These are phyloP conservation scores for Celoporthe dispersa DNA, from an alignment of 2,329 filamentous ascomycete genomes.

Conservation along the genomic window DNA sequence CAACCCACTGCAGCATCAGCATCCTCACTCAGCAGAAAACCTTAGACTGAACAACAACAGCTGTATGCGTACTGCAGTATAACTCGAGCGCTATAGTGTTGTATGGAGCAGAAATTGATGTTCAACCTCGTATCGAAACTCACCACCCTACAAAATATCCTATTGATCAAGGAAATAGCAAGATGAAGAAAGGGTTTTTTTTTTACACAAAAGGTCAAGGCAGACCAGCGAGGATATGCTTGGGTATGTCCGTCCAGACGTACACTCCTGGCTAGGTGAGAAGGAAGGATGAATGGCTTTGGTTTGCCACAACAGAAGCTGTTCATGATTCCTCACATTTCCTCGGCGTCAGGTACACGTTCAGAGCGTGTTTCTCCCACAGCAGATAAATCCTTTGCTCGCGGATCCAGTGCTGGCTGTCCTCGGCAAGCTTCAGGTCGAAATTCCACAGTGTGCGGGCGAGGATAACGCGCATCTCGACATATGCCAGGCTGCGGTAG, in stretches of 20 bases:
- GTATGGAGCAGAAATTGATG: too few species aligned
- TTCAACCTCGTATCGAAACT: too few species aligned
- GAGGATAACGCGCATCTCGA: slow-evolving; percentile 43
- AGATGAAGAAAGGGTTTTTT: too few species aligned
- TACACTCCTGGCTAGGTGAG: too few species aligned
- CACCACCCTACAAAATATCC: too few species aligned
- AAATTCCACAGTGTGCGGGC: slow-evolving; percentile 42
- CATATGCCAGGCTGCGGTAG: slow-evolving; percentile 38
- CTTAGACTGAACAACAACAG: too few species aligned
- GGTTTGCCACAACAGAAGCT: not conserved
- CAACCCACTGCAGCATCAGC: not conserved
- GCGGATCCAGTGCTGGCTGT: slow-evolving; percentile 36
- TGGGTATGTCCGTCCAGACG: not conserved
- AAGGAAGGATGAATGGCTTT: not conserved
- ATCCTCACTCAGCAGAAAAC: not conserved
- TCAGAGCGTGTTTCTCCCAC: slow-evolving; percentile 38
- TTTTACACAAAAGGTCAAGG: not conserved
- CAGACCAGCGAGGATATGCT: not conserved
- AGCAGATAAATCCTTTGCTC: slow-evolving; percentile 36
- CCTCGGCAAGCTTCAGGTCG: slow-evolving; percentile 37
- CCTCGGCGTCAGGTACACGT: slow-evolving; percentile 34
- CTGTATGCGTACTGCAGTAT: too few species aligned
- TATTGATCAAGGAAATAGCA: too few species aligned
- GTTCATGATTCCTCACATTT: not conserved
- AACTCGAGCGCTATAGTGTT: too few species aligned